phyloP scores from a whole-genome alignment of 257 asterid genomes.

The Nicotiana paniculata region DNA sequence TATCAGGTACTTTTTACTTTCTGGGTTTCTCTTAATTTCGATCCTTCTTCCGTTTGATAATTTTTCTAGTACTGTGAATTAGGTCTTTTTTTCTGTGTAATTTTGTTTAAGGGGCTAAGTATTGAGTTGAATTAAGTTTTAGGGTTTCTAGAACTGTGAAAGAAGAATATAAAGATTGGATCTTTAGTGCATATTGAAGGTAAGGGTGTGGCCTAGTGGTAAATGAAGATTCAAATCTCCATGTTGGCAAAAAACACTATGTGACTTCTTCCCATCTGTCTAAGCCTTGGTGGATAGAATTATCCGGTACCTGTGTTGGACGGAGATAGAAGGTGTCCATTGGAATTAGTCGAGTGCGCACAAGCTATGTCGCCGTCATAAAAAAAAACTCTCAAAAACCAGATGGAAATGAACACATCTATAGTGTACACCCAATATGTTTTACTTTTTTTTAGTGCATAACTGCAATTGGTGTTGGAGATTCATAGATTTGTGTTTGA shows the following conservation, averaged over 20 bases:
- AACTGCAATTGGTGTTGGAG: background rate
- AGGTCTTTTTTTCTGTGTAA: background rate
- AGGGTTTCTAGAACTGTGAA: background rate
- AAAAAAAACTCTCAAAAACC: background rate
- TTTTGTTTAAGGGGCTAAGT: background rate
- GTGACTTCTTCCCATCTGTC: too few relatives aligned
- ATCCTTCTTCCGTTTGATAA: background rate
- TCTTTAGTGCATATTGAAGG: background rate
- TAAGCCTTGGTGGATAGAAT: too few relatives aligned
- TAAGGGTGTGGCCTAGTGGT: too few relatives aligned
- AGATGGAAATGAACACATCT: background rate
- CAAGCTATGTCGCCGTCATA: too few relatives aligned
- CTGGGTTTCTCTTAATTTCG: background rate
- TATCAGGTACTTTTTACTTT: conserved; percentile 49
- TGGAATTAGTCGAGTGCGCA: too few relatives aligned
- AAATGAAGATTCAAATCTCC: too few relatives aligned
- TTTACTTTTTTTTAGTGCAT: background rate
- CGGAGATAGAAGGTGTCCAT: too few relatives aligned
- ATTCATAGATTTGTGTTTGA: background rate
- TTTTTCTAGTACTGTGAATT: background rate
- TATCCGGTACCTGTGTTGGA: too few relatives aligned
- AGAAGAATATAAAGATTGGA: background rate
- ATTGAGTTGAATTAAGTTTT: background rate
- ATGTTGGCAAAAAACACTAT: too few relatives aligned
- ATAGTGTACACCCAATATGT: background rate